Conservation (phyloP, 2,329 filamentous ascomycete species). For the Aspergillus eucalypticola region DNA sequence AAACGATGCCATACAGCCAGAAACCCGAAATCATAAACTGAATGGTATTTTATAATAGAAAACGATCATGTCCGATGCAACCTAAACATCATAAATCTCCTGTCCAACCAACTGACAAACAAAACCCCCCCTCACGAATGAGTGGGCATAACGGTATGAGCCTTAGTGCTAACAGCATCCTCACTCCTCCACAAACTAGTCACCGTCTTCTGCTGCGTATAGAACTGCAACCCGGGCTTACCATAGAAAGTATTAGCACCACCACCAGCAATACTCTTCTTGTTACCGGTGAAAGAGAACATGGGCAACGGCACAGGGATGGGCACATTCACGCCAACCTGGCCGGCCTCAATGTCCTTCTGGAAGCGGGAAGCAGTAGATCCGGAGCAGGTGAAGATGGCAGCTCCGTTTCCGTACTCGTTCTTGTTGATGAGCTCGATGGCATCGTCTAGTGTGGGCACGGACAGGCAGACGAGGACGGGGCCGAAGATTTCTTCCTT, state of each 20-base stretch:
- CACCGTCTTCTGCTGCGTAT: constrained; percentile 97
- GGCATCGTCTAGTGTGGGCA: constrained; percentile 61
- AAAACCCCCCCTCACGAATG: constrained; percentile 42
- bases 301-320: constrained; percentile 64
- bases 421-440: constrained; percentile 66
- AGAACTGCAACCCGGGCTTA: constrained; percentile 87
- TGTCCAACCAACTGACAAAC: too few relatives aligned
- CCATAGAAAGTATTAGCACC: constrained; percentile 95
- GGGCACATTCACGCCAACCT: constrained; percentile 67
- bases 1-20: not conserved
- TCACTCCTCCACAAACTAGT: constrained; percentile 86
- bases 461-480: constrained; percentile 63
- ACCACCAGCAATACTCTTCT: constrained; percentile 89
- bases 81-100: too few relatives aligned
- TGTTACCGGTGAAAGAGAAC: constrained; percentile 69
- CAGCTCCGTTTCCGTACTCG: constrained; percentile 67
- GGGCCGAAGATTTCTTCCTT: constrained; percentile 68
- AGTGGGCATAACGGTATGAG: constrained; percentile 84
- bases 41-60: not conserved
- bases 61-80: not conserved
- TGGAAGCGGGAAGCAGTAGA: constrained; percentile 63
- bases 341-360: constrained; percentile 65
- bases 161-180: constrained; percentile 82
- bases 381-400: constrained; percentile 65
- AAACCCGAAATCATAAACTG: not conserved